Evolutionary conservation across 1,284 basidiomycete genomes (phyloP).

Genomic region (Neonothopanus nambi): DNA sequence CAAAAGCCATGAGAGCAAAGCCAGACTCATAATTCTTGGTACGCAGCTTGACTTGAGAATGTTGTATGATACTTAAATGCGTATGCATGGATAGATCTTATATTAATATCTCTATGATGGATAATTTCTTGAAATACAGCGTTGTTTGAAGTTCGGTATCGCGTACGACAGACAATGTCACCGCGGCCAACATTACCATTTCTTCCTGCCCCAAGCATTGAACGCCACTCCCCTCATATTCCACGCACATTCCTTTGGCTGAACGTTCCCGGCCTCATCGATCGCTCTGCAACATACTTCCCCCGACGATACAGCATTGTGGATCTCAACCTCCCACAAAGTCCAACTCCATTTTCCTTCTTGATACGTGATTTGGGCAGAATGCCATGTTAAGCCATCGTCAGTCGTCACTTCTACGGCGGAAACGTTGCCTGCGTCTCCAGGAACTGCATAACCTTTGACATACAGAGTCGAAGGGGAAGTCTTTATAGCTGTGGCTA

Average conservation of each 20-base stretch:
- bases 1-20: constrained; percentile 24
- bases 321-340: constrained; percentile 56
- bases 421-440: constrained; percentile 44
- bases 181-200: constrained; percentile 26
- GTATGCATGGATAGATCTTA: background rate
- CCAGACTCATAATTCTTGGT: background rate
- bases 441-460: constrained; percentile 61
- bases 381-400: constrained; percentile 50
- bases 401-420: constrained; percentile 55
- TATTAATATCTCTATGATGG: background rate
- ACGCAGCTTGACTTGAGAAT: background rate
- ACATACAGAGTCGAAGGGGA: constrained; percentile 39
- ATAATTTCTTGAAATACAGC: too few relatives aligned
- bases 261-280: constrained; percentile 43
- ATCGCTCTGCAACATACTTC: constrained; percentile 43
- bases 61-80: background rate
- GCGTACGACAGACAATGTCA: too few relatives aligned
- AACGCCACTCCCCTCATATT: constrained; percentile 62
- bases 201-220: constrained; percentile 46
- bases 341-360: constrained; percentile 71
- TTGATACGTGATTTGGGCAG: constrained; percentile 57
- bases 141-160: too few relatives aligned
- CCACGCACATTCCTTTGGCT: constrained; percentile 51
- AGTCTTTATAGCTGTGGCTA: constrained; percentile 41
- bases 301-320: constrained; percentile 31